These are phyloP conservation scores for Saksenaea oblongispora DNA, from an alignment of 371 early-diverging fungal genomes.

Conservation along the genomic window DNA sequence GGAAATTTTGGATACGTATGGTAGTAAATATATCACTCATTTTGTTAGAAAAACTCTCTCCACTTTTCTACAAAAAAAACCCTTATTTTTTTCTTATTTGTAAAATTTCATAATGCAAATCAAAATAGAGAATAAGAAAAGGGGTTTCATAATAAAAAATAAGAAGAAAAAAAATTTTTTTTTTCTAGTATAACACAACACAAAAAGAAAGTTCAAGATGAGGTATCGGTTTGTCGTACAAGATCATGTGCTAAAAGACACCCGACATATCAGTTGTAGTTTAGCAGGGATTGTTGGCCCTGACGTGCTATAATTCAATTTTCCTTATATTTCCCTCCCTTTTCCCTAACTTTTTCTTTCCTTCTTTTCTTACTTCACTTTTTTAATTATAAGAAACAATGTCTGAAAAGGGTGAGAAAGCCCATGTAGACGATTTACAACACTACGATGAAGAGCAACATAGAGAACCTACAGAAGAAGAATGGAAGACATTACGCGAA, in stretches of 20 bases:
- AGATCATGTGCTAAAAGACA: too few species aligned
- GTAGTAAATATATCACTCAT: neutral
- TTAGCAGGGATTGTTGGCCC: neutral
- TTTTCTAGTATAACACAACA: too few species aligned
- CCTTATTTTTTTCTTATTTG: too few species aligned
- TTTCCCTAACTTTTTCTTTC: neutral
- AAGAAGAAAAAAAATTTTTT: too few species aligned
- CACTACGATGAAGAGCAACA: slow-evolving; percentile 19
- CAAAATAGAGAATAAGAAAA: too few species aligned
- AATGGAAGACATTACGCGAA: slow-evolving; percentile 45
- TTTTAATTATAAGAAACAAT: too few species aligned
- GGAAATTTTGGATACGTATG: neutral
- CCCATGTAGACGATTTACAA: neutral
- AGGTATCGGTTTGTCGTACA: too few species aligned
- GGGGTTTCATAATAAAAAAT: too few species aligned
- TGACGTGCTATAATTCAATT: neutral
- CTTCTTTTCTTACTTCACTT: neutral
- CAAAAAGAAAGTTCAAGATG: too few species aligned
- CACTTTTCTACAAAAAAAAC: too few species aligned
- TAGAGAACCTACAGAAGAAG: slow-evolving; percentile 51
- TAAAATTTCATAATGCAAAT: too few species aligned
- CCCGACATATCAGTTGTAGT: too few species aligned
- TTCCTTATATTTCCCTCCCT: neutral
- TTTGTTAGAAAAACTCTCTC: neutral
- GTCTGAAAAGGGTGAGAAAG: slow-evolving; percentile 18